These are phyloP conservation scores for Pyrus betulifolia DNA, from an alignment of 306 rosid species.

Conservation along the genomic window DNA sequence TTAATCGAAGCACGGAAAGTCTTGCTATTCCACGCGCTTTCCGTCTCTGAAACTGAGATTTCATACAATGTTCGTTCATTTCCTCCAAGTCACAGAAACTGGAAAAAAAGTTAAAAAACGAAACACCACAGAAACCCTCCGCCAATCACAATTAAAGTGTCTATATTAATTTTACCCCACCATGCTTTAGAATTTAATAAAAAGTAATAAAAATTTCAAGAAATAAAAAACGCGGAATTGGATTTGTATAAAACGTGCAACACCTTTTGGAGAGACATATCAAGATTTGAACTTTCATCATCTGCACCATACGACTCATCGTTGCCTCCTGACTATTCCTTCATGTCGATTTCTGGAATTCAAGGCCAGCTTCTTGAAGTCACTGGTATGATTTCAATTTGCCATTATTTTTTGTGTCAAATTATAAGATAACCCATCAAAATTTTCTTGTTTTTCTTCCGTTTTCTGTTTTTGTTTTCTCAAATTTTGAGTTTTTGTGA, in stretches of 20 bases:
- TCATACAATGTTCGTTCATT: background rate
- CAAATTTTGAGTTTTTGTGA: background rate
- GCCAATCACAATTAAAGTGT: background rate
- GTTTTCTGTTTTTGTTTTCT: background rate
- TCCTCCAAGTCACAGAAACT: background rate
- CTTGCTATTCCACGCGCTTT: background rate
- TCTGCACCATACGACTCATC: background rate
- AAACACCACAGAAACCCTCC: background rate
- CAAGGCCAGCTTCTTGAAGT: conserved; percentile 71
- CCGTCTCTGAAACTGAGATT: background rate
- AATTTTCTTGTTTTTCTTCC: background rate
- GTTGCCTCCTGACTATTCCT: background rate
- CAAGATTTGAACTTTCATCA: background rate
- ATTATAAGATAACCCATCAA: background rate
- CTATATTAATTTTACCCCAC: background rate
- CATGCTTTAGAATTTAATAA: background rate
- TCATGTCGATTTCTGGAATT: conserved; percentile 53
- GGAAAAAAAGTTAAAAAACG: background rate
- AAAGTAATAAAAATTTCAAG: background rate
- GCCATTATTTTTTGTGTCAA: background rate
- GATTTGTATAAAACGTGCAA: background rate
- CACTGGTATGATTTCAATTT: conserved; percentile 39
- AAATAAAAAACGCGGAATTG: background rate
- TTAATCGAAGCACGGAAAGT: background rate
- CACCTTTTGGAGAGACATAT: background rate